Evolutionary conservation across 176 grass and related monocot species (phyloP).

Genomic region (Echinochloa phyllopogon): DNA sequence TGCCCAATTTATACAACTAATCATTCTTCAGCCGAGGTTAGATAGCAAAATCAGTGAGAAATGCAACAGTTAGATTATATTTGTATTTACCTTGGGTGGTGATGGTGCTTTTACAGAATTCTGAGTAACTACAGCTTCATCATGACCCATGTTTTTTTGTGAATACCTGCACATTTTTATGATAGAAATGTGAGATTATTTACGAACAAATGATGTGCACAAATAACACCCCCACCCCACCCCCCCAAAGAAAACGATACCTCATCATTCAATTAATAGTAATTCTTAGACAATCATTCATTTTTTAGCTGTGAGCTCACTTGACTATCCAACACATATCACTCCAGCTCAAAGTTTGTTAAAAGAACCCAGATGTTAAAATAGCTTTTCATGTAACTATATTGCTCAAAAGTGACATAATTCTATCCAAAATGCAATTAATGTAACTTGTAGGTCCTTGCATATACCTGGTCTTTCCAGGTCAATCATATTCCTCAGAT

Average conservation of each 20-base stretch:
- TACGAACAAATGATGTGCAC: neutral
- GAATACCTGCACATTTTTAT: slow-evolving; percentile 39
- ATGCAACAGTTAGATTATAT: neutral
- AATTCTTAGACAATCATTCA: neutral
- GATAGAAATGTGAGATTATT: slow-evolving; percentile 28
- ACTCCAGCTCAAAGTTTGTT: neutral
- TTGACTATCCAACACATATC: neutral
- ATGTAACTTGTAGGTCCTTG: neutral
- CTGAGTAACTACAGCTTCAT: slow-evolving; percentile 60
- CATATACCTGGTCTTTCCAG: neutral
- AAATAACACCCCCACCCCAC: neutral
- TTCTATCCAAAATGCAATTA: neutral
- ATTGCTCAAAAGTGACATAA: no score
- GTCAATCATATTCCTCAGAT: neutral
- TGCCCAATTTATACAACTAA: neutral
- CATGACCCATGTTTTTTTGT: slow-evolving; percentile 59
- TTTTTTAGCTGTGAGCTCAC: neutral
- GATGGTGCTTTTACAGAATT: slow-evolving; percentile 68
- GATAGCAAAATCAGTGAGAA: neutral
- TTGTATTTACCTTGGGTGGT: slow-evolving; percentile 65
- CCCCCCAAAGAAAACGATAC: neutral
- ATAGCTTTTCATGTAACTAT: neutral
- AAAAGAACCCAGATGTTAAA: neutral
- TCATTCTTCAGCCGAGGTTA: neutral
- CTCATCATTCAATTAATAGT: neutral